A percentile compares a stretch with the other conserved stretches of the same genome.
phyloP scores from a whole-genome alignment of 2,329 filamentous ascomycete genomes.

The Calonectria multiphialidica region DNA sequence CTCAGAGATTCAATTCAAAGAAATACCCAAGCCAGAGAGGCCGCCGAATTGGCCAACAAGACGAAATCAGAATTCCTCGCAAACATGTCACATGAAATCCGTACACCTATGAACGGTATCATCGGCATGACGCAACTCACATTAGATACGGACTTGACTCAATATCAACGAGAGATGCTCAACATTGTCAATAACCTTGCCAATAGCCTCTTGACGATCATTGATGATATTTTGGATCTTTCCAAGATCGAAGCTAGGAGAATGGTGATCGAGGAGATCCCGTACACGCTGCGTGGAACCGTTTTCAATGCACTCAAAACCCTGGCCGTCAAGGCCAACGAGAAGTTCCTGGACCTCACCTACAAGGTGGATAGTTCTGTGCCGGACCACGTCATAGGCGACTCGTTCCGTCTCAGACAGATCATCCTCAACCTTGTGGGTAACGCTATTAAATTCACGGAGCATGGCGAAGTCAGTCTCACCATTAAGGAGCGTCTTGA shows the following conservation, averaged over 20 bases:
- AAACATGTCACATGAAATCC: constrained; percentile 89
- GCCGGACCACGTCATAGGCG: constrained; percentile 94
- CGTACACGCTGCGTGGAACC: constrained; percentile 92
- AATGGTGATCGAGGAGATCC: constrained; percentile 98
- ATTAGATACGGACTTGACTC: constrained; percentile 92
- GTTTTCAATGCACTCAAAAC: constrained; percentile 99
- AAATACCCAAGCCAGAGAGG: constrained; percentile 95
- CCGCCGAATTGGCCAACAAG: constrained; percentile 95
- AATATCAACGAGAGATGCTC: constrained; percentile 97
- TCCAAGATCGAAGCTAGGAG: constrained; percentile 93
- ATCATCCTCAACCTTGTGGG: constrained; percentile 98
- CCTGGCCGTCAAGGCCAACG: constrained; percentile 95
- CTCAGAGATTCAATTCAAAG: constrained; percentile 95
- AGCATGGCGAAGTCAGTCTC: constrained; percentile 94
- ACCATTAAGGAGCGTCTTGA: constrained; percentile 81
- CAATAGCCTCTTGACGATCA: constrained; percentile 96
- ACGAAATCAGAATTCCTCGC: constrained; percentile 98
- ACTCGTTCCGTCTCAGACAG: constrained; percentile 95
- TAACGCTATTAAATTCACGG: constrained; percentile 99
- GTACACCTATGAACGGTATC: constrained; percentile 96
- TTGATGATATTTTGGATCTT: constrained; percentile 84
- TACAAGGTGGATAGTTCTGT: constrained; percentile 95
- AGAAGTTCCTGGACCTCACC: constrained; percentile 91
- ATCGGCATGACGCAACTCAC: constrained; percentile 98
- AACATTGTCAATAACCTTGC: constrained; percentile 98